Conservation (phyloP, 129 eudicot genomes). For the Lactuca saligna region DNA sequence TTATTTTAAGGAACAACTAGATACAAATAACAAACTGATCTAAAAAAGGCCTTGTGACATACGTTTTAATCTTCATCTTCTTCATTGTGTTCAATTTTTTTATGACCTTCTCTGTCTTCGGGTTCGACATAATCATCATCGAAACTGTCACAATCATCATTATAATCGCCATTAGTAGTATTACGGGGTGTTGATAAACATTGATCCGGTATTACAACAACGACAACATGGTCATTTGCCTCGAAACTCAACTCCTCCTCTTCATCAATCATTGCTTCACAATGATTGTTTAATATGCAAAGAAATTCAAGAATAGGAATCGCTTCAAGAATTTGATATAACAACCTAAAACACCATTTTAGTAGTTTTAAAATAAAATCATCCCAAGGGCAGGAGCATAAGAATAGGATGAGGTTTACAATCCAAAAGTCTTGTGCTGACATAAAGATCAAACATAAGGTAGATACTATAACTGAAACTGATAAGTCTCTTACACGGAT, state of each 20-base stretch:
- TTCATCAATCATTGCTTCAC: not conserved
- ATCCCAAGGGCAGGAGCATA: slow-evolving; percentile 20
- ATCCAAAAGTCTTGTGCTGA: slow-evolving; percentile 15
- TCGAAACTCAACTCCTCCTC: not conserved
- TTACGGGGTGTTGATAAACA: too few species aligned
- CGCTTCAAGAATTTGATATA: slow-evolving; percentile 10
- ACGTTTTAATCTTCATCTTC: too few species aligned
- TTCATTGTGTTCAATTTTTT: too few species aligned
- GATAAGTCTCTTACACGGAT: slow-evolving; percentile 15
- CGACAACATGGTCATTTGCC: slow-evolving; percentile 5
- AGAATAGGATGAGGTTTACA: not conserved
- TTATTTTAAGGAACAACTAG: too few species aligned
- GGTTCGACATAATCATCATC: too few species aligned
- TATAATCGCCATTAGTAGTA: too few species aligned
- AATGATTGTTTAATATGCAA: slow-evolving; percentile 1
- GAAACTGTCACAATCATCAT: too few species aligned
- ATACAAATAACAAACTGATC: too few species aligned
- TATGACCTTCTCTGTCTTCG: too few species aligned
- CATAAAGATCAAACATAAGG: slow-evolving; percentile 19
- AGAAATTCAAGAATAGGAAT: not conserved
- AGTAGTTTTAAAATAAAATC: not conserved
- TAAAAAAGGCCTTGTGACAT: too few species aligned
- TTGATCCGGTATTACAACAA: too few species aligned
- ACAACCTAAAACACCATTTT: slow-evolving; percentile 4
- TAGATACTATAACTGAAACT: not conserved